phyloP scores from a whole-genome alignment of 1,284 basidiomycete genomes.

The Tilletia horrida region DNA sequence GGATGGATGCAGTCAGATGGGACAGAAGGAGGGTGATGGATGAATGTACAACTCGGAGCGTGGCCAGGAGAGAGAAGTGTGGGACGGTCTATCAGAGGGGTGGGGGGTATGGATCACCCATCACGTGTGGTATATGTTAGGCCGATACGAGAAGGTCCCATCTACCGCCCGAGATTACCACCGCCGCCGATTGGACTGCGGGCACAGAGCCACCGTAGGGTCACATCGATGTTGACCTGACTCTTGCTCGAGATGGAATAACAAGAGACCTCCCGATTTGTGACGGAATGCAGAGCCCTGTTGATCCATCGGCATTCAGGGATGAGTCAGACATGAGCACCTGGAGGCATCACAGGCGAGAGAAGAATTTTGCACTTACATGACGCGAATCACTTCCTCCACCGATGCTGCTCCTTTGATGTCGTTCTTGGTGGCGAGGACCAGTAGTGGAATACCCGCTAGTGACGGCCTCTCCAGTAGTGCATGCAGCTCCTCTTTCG shows the following conservation, averaged over 20 bases:
- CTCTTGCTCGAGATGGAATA: conserved; percentile 74
- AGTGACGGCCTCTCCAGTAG: conserved; percentile 73
- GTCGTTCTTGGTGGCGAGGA: conserved; percentile 97
- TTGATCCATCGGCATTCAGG: not conserved
- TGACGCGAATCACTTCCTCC: conserved; percentile 76
- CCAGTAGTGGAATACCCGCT: conserved; percentile 76
- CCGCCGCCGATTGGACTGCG: conserved; percentile 24
- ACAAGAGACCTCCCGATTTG: conserved; percentile 60
- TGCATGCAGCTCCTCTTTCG: conserved; percentile 83
- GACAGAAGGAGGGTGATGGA: too few species aligned
- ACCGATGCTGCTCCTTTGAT: conserved; percentile 73
- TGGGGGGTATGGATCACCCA: too few species aligned
- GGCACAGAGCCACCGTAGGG: conserved; percentile 59
- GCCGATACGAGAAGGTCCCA: not conserved
- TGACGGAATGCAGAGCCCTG: conserved; percentile 76
- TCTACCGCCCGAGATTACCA: not conserved
- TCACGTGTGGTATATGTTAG: not conserved
- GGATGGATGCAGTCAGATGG: too few species aligned
- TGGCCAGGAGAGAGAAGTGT: too few species aligned
- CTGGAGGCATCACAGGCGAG: too few species aligned
- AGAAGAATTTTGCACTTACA: too few species aligned
- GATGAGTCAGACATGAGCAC: not conserved
- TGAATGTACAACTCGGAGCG: too few species aligned
- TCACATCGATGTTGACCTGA: conserved; percentile 75
- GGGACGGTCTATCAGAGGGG: too few species aligned